phyloP scores from a whole-genome alignment of 1,139 yeast species.

The Hansenula lynferdii region DNA sequence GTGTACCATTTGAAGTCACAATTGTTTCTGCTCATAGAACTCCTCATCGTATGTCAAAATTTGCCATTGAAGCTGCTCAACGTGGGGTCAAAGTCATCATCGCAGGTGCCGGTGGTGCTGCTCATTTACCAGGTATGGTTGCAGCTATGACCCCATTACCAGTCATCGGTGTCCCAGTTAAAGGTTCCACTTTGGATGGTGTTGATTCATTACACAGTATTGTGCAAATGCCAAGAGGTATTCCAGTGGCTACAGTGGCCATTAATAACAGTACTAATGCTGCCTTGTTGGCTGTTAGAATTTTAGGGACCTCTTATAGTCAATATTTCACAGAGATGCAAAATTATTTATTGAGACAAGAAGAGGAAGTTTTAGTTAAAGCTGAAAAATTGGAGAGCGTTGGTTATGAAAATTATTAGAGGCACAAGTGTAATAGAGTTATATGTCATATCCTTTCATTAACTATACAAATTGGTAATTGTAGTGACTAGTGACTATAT shows the following conservation, averaged over 20 bases:
- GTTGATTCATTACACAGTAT: constrained; percentile 96
- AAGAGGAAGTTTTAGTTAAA: constrained; percentile 77
- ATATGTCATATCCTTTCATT: no score
- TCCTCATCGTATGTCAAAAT: constrained; percentile 89
- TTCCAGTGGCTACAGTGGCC: constrained; percentile 98
- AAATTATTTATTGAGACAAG: constrained; percentile 71
- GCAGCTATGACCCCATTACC: constrained; percentile 98
- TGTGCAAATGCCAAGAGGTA: constrained; percentile 98
- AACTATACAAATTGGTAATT: no score
- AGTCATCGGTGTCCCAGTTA: constrained; percentile 97
- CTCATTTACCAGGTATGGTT: constrained; percentile 99
- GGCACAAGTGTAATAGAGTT: no score
- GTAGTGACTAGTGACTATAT: no score
- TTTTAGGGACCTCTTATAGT: constrained; percentile 69
- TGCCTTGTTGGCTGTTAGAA: constrained; percentile 84
- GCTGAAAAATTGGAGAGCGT: constrained; percentile 70
- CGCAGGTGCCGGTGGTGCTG: constrained; percentile 99
- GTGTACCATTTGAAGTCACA: constrained; percentile 90
- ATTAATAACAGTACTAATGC: constrained; percentile 96
- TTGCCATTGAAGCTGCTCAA: constrained; percentile 79
- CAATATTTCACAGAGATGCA: constrained; percentile 69
- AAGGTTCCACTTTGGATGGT: constrained; percentile 91
- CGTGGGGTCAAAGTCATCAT: constrained; percentile 88
- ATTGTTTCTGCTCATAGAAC: constrained; percentile 99
- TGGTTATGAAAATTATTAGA: constrained; percentile 68